phyloP scores from a whole-genome alignment of 352 stramenopile species.

The Blastocystis sp. region DNA sequence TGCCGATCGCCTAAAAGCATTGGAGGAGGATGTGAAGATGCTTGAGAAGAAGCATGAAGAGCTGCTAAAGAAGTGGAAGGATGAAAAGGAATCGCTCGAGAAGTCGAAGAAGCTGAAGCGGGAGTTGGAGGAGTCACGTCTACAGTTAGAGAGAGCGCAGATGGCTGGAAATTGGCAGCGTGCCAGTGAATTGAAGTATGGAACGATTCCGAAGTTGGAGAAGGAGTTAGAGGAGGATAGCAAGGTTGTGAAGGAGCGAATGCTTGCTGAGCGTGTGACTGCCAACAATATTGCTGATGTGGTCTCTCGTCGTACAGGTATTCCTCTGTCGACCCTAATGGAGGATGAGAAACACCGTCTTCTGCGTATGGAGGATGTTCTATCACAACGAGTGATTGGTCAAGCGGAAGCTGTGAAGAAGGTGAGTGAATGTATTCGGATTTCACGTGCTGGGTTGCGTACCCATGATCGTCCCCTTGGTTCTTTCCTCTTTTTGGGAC shows the following conservation, averaged over 20 bases:
- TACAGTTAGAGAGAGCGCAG: slow-evolving; percentile 77
- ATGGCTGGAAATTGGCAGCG: slow-evolving; percentile 78
- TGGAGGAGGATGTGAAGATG: slow-evolving; percentile 77
- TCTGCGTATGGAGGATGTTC: slow-evolving; percentile 85
- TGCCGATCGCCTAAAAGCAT: slow-evolving; percentile 75
- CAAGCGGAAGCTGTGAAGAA: slow-evolving; percentile 84
- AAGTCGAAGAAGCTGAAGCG: slow-evolving; percentile 79
- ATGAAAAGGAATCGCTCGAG: slow-evolving; percentile 77
- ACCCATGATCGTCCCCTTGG: slow-evolving; percentile 90
- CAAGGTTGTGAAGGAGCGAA: slow-evolving; percentile 74
- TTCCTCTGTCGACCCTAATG: slow-evolving; percentile 87
- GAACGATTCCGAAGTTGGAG: slow-evolving; percentile 78
- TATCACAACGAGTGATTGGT: slow-evolving; percentile 85
- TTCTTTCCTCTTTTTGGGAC: slow-evolving; percentile 89
- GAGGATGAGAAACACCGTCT: slow-evolving; percentile 90
- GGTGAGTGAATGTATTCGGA: slow-evolving; percentile 84
- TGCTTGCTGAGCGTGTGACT: slow-evolving; percentile 84
- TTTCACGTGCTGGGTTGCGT: slow-evolving; percentile 87
- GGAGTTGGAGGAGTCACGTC: slow-evolving; percentile 77
- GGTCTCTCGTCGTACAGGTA: slow-evolving; percentile 86
- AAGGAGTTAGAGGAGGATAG: slow-evolving; percentile 76
- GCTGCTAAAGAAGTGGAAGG: slow-evolving; percentile 78
- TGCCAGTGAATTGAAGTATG: slow-evolving; percentile 79
- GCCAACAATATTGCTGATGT: slow-evolving; percentile 86
- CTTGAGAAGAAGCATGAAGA: slow-evolving; percentile 74